Conservation (phyloP, 176 grass and related monocot genomes). For the Chloris gayana region DNA sequence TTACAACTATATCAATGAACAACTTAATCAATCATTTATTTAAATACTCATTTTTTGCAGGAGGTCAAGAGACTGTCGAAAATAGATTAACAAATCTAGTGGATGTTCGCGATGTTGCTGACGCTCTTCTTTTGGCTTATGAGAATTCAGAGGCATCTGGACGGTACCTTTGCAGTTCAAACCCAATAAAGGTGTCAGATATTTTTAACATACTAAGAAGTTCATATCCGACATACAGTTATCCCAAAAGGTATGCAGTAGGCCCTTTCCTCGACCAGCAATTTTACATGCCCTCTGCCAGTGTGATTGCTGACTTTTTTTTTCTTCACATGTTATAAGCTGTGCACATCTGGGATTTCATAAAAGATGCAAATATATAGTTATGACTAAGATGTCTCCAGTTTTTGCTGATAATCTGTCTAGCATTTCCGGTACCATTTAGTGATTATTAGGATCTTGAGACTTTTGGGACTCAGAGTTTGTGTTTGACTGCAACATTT, state of each 20-base stretch:
- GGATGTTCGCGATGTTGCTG: constrained; percentile 47
- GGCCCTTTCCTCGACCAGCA: not conserved
- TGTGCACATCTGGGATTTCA: not conserved
- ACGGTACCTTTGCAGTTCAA: constrained; percentile 44
- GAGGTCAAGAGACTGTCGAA: not conserved
- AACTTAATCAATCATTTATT: not conserved
- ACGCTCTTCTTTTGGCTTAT: constrained; percentile 36
- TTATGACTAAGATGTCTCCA: not conserved
- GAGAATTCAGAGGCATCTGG: constrained; percentile 30
- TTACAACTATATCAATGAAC: not conserved
- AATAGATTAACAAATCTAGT: constrained; percentile 22
- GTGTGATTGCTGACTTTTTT: not conserved
- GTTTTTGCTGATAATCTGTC: not conserved
- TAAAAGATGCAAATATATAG: not conserved
- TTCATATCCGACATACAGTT: not conserved
- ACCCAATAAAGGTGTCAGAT: constrained; percentile 15
- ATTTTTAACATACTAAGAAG: constrained; percentile 21
- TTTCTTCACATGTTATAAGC: not conserved
- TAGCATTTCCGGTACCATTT: not conserved
- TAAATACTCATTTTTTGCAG: constrained; percentile 2
- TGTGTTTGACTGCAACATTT: not conserved
- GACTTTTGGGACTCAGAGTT: not conserved
- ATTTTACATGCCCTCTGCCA: not conserved
- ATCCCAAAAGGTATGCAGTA: not conserved
- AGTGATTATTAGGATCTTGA: not conserved